Evolutionary conservation across 495 filamentous ascomycete genomes (phyloP), one percentile per base, ranked within the genome.

Genomic region (Podospora appendiculata): DNA sequence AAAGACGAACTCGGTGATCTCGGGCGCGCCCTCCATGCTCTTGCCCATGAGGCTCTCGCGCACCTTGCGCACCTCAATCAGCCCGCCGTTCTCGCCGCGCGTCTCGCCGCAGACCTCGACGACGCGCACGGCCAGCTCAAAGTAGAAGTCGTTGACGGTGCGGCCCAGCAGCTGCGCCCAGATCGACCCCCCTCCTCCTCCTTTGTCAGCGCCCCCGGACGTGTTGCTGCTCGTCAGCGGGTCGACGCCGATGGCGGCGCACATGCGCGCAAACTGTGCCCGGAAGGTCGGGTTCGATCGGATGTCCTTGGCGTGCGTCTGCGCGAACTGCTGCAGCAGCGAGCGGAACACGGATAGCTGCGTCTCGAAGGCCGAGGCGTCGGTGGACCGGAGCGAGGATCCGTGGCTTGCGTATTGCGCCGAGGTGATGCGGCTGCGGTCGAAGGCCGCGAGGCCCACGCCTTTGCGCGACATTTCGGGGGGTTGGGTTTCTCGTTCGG

Each of bases 221-320:
- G 58, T 59, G 57, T 74, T 73, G 60, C 82, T 84, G 58, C 83
- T 87, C 14, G 89, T 89, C 1, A 97, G 75, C 0, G 93, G 93
- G 66, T 98, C 94, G 8, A 98, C 91, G 10, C 93, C 93, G 59
- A 98, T 95, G 50, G 92, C 88, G 59, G 89, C 83, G 71, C 93
- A 98, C 94, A 98, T 97, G 58, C 92, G 88, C 6, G 93, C 93
- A 64, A 98, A 98, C 72, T 97, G 91, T 13, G 90, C 89, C 32
- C 94, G 89, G 69, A 98, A 98, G 0, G 81, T 83, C 10, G 94
- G 93, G 66, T 96, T 90, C 3, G 90, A 95, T 54, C 90, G 89
- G 57, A 98, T 98, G 61, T 90, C 91, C 63, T 90, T 90, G 54
- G 84, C 88, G 71, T 98, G 93, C 42, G 90, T 93, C 52, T 88